A percentile compares a stretch with the other conserved stretches of the same genome.
Evolutionary conservation across 768 basidiomycete genomes (phyloP).

Genomic region (Podaxis sp.): DNA sequence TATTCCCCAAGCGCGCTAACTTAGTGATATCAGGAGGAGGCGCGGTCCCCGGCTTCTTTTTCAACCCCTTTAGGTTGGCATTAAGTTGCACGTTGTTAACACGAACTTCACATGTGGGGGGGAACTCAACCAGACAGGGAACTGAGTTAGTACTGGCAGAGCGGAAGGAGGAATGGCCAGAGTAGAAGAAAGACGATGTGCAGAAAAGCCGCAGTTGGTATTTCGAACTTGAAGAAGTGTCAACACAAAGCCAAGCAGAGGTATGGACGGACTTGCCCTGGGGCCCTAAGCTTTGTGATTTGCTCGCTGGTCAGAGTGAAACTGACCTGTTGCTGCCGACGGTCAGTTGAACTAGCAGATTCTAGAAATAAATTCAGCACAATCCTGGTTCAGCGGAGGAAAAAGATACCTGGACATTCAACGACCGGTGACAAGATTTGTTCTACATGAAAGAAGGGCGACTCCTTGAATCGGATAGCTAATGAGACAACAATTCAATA

Average conservation of each 20-base stretch:
- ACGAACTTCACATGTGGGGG: slow-evolving; percentile 86
- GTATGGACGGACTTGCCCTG: slow-evolving; percentile 39
- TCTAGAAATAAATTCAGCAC: slow-evolving; percentile 35
- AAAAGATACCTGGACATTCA: slow-evolving; percentile 71
- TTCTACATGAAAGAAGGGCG: slow-evolving; percentile 72
- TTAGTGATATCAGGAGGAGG: slow-evolving; percentile 74
- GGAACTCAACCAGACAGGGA: slow-evolving; percentile 85
- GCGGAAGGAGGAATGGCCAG: slow-evolving; percentile 49
- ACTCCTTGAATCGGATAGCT: slow-evolving; percentile 76
- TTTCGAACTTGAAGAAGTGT: slow-evolving; percentile 40
- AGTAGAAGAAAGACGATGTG: slow-evolving; percentile 77
- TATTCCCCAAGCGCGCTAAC: slow-evolving; percentile 33
- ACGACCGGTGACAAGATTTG: slow-evolving; percentile 58
- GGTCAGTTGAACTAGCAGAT: slow-evolving; percentile 74
- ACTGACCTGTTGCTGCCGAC: slow-evolving; percentile 54
- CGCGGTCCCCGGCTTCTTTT: slow-evolving; percentile 93
- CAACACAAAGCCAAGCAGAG: slow-evolving; percentile 6
- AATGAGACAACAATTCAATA: slow-evolving; percentile 14
- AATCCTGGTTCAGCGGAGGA: neutral
- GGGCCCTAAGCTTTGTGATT: slow-evolving; percentile 48
- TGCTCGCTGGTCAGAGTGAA: slow-evolving; percentile 72
- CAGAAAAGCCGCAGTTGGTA: slow-evolving; percentile 86
- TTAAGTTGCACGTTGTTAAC: slow-evolving; percentile 66
- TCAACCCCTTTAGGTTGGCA: slow-evolving; percentile 84
- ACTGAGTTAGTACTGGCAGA: slow-evolving; percentile 26